A percentile compares a stretch with the other conserved stretches of the same genome.
Conservation (phyloP, 768 basidiomycete genomes). For the Trametes maxima region DNA sequence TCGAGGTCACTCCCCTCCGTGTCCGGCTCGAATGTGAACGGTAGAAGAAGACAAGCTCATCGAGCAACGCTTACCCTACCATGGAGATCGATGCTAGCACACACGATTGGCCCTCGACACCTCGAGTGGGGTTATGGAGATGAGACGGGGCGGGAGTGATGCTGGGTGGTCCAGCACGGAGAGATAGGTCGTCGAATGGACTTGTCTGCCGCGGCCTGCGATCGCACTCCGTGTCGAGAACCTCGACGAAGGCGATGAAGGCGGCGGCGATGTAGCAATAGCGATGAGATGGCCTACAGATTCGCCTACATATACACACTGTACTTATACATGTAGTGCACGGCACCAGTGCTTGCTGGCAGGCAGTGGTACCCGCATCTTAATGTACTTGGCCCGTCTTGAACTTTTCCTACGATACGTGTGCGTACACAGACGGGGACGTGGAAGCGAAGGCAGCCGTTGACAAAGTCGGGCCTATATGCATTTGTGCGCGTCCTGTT, state of each 20-base stretch:
- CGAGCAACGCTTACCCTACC: too few species aligned
- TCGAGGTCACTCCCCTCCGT: neutral
- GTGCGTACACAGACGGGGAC: too few species aligned
- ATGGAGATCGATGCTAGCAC: neutral
- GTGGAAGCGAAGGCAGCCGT: too few species aligned
- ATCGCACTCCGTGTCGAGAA: neutral
- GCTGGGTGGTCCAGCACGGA: neutral
- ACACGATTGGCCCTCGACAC: neutral
- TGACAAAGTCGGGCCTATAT: too few species aligned
- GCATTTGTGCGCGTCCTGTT: too few species aligned
- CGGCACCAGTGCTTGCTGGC: constrained; percentile 2
- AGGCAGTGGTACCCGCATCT: neutral
- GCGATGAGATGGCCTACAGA: neutral
- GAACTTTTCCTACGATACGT: too few species aligned
- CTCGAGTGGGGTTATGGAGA: too few species aligned
- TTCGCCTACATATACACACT: constrained; percentile 8
- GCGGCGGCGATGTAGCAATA: neutral
- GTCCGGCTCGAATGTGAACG: neutral
- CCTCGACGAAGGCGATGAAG: neutral
- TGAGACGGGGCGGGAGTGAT: neutral
- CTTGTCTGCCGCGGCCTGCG: neutral
- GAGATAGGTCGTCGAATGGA: neutral
- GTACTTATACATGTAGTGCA: constrained; percentile 13
- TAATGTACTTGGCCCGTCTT: too few species aligned
- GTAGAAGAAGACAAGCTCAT: too few species aligned